phyloP scores from a whole-genome alignment of 768 basidiomycete genomes.

The Xanthoconium stramineum region DNA sequence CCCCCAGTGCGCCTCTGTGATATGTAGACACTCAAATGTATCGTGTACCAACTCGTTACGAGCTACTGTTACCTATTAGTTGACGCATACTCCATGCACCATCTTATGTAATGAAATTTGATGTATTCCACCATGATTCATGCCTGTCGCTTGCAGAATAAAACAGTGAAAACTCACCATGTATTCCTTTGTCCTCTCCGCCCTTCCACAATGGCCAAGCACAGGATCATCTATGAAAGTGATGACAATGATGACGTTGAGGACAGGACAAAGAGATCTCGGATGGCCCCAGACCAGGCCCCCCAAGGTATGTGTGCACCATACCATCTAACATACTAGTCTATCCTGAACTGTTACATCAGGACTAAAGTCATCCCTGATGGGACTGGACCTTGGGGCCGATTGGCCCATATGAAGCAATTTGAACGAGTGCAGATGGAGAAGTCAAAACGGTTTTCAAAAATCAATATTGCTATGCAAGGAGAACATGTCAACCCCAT shows the following conservation, averaged over 20 bases:
- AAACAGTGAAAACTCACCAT: neutral
- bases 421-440: neutral
- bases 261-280: neutral
- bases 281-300: neutral
- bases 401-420: neutral
- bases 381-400: neutral
- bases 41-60: too few relatives aligned
- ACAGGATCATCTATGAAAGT: neutral
- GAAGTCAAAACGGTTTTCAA: neutral
- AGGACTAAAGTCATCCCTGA: too few relatives aligned
- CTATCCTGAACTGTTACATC: too few relatives aligned
- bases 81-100: too few relatives aligned
- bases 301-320: too few relatives aligned
- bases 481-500: constrained; percentile 3
- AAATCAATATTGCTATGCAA: neutral
- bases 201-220: neutral
- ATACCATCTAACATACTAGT: too few relatives aligned
- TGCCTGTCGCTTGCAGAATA: neutral
- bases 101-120: too few relatives aligned
- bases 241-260: neutral
- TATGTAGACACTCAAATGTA: too few relatives aligned
- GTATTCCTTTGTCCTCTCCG: neutral
- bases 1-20: too few relatives aligned
- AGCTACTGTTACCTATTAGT: too few relatives aligned
- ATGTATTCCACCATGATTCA: too few relatives aligned